phyloP scores from a whole-genome alignment of 257 asterid species.

The Osmanthus fragrans region DNA sequence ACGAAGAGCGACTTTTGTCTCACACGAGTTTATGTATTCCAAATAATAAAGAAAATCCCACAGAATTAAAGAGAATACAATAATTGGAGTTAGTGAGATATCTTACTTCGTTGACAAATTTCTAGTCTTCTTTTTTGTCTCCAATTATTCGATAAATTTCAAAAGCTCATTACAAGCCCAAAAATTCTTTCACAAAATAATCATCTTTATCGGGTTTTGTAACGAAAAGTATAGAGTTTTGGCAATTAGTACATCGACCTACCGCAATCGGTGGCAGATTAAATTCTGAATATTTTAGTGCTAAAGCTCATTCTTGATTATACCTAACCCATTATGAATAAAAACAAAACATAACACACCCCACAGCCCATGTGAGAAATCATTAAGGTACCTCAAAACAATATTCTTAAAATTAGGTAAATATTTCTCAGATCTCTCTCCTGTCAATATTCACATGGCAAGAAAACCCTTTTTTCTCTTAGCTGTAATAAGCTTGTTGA shows the following conservation, averaged over 20 bases:
- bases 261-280: background rate
- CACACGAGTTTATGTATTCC: no score
- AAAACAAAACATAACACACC: slow-evolving; percentile 19
- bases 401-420: background rate
- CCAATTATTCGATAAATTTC: background rate
- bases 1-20: no score
- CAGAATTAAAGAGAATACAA: no score
- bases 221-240: no score
- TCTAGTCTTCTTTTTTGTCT: background rate
- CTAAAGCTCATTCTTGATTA: background rate
- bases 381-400: slow-evolving; percentile 1
- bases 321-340: slow-evolving; percentile 23
- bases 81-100: no score
- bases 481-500: background rate
- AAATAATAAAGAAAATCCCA: no score
- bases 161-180: no score
- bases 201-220: background rate
- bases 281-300: background rate
- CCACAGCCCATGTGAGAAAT: slow-evolving; percentile 35
- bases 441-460: slow-evolving; percentile 30
- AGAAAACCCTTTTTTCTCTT: slow-evolving; percentile 22
- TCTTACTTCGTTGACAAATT: no score
- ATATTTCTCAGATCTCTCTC: slow-evolving; percentile 6
- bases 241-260: background rate
- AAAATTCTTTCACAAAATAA: no score